Evolutionary conservation across 305 asterid species (phyloP).

Genomic region (Coffea humblotiana): DNA sequence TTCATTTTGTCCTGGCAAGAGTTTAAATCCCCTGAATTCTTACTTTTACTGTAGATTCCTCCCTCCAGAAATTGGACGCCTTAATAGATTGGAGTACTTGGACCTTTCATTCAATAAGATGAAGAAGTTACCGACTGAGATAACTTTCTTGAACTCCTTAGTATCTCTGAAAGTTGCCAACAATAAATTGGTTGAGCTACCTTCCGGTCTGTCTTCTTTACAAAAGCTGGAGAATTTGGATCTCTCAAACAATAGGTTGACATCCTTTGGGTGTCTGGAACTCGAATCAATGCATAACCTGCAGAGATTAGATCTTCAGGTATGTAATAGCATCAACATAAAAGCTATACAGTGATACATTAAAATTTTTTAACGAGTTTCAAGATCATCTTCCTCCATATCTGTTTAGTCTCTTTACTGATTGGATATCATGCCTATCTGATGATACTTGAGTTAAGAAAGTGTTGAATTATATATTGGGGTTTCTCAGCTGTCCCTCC

Average conservation of each 20-base stretch:
- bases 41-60: slow-evolving; percentile 64
- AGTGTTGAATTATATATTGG: not conserved
- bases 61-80: slow-evolving; percentile 89
- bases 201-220: slow-evolving; percentile 56
- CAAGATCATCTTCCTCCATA: not conserved
- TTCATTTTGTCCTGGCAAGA: not conserved
- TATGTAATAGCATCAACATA: slow-evolving; percentile 25
- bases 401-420: not conserved
- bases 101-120: slow-evolving; percentile 90
- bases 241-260: slow-evolving; percentile 71
- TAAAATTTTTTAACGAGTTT: not conserved
- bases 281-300: slow-evolving; percentile 76
- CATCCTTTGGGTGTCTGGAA: slow-evolving; percentile 64
- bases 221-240: slow-evolving; percentile 81
- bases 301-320: slow-evolving; percentile 74
- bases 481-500: not conserved
- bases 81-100: slow-evolving; percentile 68
- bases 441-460: not conserved
- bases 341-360: not conserved
- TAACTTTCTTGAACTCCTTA: slow-evolving; percentile 56
- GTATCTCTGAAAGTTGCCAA: slow-evolving; percentile 65
- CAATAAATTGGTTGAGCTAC: slow-evolving; percentile 76
- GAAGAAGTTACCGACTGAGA: slow-evolving; percentile 82
- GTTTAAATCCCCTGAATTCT: slow-evolving; percentile 1
- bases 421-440: not conserved